A percentile compares a stretch with the other conserved stretches of the same genome.
phyloP scores from a whole-genome alignment of 2,329 filamentous ascomycete genomes.

The Pseudocercospora musae region DNA sequence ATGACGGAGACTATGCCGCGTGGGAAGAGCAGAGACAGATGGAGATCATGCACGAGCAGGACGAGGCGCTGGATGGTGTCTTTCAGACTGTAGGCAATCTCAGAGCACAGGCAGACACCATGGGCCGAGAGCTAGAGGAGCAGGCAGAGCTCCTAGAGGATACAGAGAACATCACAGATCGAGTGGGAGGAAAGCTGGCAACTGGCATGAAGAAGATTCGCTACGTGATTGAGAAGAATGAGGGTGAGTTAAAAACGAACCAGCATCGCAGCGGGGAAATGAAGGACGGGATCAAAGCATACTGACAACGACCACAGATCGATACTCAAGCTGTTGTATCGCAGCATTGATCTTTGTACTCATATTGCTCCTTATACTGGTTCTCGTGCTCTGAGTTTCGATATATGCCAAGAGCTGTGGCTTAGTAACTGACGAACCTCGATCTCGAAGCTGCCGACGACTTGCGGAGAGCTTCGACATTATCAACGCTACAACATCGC shows the following conservation, averaged over 20 bases:
- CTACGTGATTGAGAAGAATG: constrained; percentile 81
- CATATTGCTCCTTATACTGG: constrained; percentile 77
- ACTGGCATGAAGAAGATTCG: constrained; percentile 83
- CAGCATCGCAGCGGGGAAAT: constrained; percentile 15
- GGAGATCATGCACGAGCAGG: constrained; percentile 91
- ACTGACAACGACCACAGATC: constrained; percentile 46
- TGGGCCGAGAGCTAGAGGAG: constrained; percentile 95
- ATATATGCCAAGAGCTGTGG: constrained; percentile 15
- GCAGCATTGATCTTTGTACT: constrained; percentile 81
- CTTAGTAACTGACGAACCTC: constrained; percentile 10
- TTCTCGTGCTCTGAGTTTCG: constrained; percentile 59
- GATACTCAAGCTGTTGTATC: constrained; percentile 85
- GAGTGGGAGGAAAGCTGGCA: constrained; percentile 80
- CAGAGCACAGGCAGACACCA: constrained; percentile 84
- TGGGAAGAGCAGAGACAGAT: constrained; percentile 82
- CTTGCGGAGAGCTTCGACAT: constrained; percentile 3
- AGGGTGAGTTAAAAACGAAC: constrained; percentile 59
- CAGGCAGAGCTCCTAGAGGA: constrained; percentile 85
- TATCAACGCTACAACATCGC: not conserved
- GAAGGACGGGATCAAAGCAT: constrained; percentile 6
- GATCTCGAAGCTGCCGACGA: constrained; percentile 2
- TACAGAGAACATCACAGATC: constrained; percentile 78
- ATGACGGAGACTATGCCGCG: constrained; percentile 62
- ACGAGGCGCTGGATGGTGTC: constrained; percentile 86
- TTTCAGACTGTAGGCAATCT: constrained; percentile 91